Evolutionary conservation across 305 asterid genomes (phyloP).

Genomic region (Solanum aculeatissimum): DNA sequence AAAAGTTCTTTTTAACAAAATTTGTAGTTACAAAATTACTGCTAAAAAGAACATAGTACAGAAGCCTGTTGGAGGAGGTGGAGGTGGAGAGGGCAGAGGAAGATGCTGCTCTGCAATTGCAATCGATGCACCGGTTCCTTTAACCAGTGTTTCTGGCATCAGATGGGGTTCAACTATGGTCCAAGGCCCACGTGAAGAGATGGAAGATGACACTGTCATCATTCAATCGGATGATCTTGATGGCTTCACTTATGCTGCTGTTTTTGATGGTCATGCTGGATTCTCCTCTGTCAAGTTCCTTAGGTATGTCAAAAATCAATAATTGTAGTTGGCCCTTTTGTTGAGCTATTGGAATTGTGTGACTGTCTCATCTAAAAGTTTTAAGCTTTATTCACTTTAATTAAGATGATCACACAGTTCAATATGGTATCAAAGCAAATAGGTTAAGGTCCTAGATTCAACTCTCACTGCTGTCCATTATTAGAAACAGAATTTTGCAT

Average conservation of each 20-base stretch:
- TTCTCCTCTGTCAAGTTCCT: constrained; percentile 77
- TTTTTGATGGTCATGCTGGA: constrained; percentile 94
- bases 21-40: constrained; percentile 15
- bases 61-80: constrained; percentile 20
- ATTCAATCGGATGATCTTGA: constrained; percentile 46
- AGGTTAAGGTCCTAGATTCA: background rate
- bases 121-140: constrained; percentile 52
- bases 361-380: background rate
- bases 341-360: background rate
- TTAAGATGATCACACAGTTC: background rate
- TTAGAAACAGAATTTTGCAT: background rate
- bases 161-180: constrained; percentile 70
- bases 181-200: constrained; percentile 86
- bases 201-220: constrained; percentile 84
- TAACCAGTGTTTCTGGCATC: constrained; percentile 43
- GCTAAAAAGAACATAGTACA: constrained; percentile 12
- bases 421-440: background rate
- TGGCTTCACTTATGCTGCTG: constrained; percentile 80
- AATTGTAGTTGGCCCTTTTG: background rate
- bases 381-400: background rate
- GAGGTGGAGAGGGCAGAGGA: constrained; percentile 10
- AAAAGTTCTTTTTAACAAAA: constrained; percentile 35
- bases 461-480: background rate
- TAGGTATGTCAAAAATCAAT: constrained; percentile 29
- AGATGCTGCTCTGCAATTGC: constrained; percentile 65